Percentiles rank a stretch among this genome's conserved stretches.
These are phyloP conservation scores for Aspergillus novoparasiticus DNA, from an alignment of 2,329 filamentous ascomycete genomes.

Conservation along the genomic window DNA sequence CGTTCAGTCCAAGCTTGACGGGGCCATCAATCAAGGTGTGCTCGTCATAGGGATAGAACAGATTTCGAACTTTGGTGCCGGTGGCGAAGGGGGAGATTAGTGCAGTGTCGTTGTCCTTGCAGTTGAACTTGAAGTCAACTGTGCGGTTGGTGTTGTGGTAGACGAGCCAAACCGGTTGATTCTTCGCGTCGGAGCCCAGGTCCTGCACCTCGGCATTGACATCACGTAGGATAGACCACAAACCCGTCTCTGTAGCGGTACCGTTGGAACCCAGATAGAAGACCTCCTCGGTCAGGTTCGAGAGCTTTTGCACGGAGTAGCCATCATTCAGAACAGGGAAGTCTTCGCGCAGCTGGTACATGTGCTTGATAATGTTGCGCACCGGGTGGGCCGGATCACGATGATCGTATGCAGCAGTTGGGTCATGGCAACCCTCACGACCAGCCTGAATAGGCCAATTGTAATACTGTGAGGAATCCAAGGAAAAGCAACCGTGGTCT, in stretches of 20 bases:
- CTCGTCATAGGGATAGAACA: slow-evolving; percentile 65
- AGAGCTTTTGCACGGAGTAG: slow-evolving; percentile 57
- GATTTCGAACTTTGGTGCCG: slow-evolving; percentile 60
- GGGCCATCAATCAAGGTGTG: slow-evolving; percentile 52
- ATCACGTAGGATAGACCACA: slow-evolving; percentile 63
- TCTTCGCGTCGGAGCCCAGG: slow-evolving; percentile 45
- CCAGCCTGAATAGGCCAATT: slow-evolving; percentile 60
- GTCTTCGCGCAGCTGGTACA: slow-evolving; percentile 62
- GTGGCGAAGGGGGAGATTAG: slow-evolving; percentile 59
- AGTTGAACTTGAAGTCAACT: slow-evolving; percentile 60
- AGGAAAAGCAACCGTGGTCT: slow-evolving; percentile 64
- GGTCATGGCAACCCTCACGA: slow-evolving; percentile 59
- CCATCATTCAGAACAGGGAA: slow-evolving; percentile 64
- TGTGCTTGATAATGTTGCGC: slow-evolving; percentile 62
- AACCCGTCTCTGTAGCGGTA: slow-evolving; percentile 57
- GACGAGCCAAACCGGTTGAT: slow-evolving; percentile 50
- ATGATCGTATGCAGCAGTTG: slow-evolving; percentile 61
- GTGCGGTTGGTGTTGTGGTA: slow-evolving; percentile 52
- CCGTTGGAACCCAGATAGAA: slow-evolving; percentile 56
- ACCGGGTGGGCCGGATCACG: slow-evolving; percentile 64
- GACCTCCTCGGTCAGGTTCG: slow-evolving; percentile 57
- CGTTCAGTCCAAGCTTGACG: slow-evolving; percentile 51
- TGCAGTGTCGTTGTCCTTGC: slow-evolving; percentile 49
- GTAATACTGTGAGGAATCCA: slow-evolving; percentile 61
- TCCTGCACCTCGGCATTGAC: slow-evolving; percentile 55